phyloP scores from a whole-genome alignment of 306 rosid genomes.

The Amphicarpaea edgeworthii region DNA sequence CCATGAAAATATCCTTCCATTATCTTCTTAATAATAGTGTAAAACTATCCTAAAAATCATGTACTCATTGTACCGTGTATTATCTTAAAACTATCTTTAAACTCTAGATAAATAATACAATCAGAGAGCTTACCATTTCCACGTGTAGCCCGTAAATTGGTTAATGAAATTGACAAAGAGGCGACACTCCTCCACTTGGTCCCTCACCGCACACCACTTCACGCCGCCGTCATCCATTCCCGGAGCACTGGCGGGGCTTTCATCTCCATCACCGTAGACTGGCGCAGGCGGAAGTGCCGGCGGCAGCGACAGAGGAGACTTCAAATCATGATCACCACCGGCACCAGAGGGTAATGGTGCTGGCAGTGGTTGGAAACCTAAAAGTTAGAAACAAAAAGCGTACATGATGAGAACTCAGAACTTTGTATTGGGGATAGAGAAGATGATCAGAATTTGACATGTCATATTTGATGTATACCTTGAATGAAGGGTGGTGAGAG shows the following conservation, averaged over 20 bases:
- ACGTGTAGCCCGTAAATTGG: constrained; percentile 35
- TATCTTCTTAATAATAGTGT: no score
- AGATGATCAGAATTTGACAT: not conserved
- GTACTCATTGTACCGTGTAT: no score
- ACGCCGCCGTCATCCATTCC: no score
- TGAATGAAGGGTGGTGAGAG: constrained; percentile 20
- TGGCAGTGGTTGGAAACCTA: constrained; percentile 44
- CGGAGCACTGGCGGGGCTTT: no score
- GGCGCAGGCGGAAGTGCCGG: no score
- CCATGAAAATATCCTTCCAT: no score
- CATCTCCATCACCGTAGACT: no score
- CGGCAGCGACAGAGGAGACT: no score
- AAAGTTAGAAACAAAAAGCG: not conserved
- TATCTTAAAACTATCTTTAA: no score
- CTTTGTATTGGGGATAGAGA: not conserved
- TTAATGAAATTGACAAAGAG: constrained; percentile 21
- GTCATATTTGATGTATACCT: constrained; percentile 2
- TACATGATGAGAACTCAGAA: not conserved
- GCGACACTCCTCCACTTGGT: constrained; percentile 29
- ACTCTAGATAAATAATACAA: no score
- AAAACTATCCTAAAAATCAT: no score
- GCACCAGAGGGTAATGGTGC: constrained; percentile 40
- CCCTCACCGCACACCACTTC: no score
- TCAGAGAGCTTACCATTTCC: constrained; percentile 42
- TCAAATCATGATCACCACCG: not conserved